Base-by-base conservation (phyloP, 1,284 basidiomycete species). In the Tylopilus sp. region DNA sequence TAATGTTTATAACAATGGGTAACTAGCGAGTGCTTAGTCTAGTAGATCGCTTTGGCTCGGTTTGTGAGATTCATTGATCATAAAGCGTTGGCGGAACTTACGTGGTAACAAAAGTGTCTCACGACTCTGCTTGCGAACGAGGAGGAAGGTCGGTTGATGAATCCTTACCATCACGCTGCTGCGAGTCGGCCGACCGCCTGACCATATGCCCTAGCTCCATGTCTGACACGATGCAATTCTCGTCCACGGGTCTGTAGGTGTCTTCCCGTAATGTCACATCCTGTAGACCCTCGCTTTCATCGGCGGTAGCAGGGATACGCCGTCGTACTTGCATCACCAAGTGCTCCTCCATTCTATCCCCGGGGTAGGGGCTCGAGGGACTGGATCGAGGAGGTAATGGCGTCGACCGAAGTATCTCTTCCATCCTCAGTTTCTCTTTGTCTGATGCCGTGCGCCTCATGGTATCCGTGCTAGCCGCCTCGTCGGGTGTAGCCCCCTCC, bases 401-500 rank as follows among this genome's bases (percentile, higher is more conserved):
- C 10, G 42, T 35, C 31, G 48, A 50, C 15, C 29, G 49, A 16
- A 66, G 40, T 30, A 64, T 39, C 49, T 67, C 59, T 10, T 61
- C 59, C 55, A 65, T 53, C 41, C 61, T 55, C 43, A 33, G 19
- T 37, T 63, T 60, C 39, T 64, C 65, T 46, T 56, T 51, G 48
- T 65, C 60, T 26, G 64, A 58, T 23, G 48, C 40, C 35, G 44
- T 54, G 48, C 49, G 48, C 44, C 23, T 47, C 30, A 55, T 39
- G 21, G n/a, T 30, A 44, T 50, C 43, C 29, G 33, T 38, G 18
- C 21, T 28, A n/a, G 19, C 25, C 10, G 21, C 36, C 26, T 45
- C 31, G 45, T 48, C 25, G 19, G 47, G 39, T 43, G 41, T 23
- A 46, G 26, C 26, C 29, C 36, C 43, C 23, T 49, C 48, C 30